Base-by-base conservation (phyloP, 1,284 basidiomycete species). In the Marasmius oreades region DNA sequence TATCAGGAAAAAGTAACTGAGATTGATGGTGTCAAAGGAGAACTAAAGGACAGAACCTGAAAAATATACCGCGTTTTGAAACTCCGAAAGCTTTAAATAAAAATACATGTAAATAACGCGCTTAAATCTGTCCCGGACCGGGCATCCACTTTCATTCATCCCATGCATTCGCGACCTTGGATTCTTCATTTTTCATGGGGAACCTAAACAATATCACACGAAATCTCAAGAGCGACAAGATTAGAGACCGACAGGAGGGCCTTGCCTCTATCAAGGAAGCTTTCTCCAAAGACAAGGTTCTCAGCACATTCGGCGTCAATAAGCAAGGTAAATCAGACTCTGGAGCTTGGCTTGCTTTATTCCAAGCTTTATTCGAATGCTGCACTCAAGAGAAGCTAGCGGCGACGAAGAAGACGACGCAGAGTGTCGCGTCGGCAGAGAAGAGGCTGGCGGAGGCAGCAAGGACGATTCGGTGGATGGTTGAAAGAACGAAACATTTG, bases 211-310 rank as follows among this genome's bases (percentile, higher is more conserved):
- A 11, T 16, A 20, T 18, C n/a, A 20, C 28, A 31, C 28, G 28
- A 31, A 31, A 74, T 55, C 77, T 90, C 59, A 74, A 76, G 55
- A 86, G 85, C 64, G 79, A 83, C 57, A 93, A 87, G 64, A 74
- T 88, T 67, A 89, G 84, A 64, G 87, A 90, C 26, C 80, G 93
- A 10, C 79, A 84, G 58, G 82, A 89, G 57, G 92, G 85, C 16
- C 68, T 91, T 23, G 61, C 75, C 4, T 66, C 74, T 20, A 73
- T 95, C 31, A 80, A 83, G 34, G 76, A 77, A 23, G 73, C 82
- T 43, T 90, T 95, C 59, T 69, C 77, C n/a, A 78, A 79, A 57
- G 74, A 80, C 51, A 68, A 70, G 51, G 76, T 78, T 11, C 70
- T 87, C 37, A 70, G 77, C 34, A 81, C 79, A 45, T 77, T 91